These are phyloP conservation scores for Drechslerella stenobrocha DNA, from an alignment of 2,329 filamentous ascomycete species.

Conservation along the genomic window DNA sequence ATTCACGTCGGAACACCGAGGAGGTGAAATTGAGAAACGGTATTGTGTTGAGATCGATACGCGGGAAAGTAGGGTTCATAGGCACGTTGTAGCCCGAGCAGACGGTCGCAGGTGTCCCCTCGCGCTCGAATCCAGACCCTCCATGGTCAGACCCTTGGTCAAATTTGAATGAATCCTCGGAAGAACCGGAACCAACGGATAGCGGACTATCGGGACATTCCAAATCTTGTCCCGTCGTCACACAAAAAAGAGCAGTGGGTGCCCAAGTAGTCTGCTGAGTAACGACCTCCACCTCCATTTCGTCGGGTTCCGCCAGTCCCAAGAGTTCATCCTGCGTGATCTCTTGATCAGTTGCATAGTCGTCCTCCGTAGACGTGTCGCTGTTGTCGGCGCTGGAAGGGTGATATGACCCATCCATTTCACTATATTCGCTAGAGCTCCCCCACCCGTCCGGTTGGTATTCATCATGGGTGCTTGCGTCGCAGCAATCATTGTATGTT, in stretches of 20 bases:
- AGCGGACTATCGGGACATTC: not conserved
- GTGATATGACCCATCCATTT: too few species aligned
- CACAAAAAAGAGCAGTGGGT: not conserved
- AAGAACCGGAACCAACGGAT: slow-evolving; percentile 2
- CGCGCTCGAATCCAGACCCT: not conserved
- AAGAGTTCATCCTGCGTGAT: not conserved
- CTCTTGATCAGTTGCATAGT: too few species aligned
- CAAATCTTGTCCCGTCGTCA: not conserved
- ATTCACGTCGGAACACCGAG: slow-evolving; percentile 2
- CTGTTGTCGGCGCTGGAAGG: too few species aligned
- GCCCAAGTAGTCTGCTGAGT: not conserved
- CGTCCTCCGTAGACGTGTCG: too few species aligned
- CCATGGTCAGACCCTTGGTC: not conserved
- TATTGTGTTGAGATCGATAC: not conserved
- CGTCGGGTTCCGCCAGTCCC: not conserved
- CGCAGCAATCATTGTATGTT: too few species aligned
- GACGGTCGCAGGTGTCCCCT: slow-evolving; percentile 1
- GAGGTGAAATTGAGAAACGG: not conserved
- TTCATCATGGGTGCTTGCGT: too few species aligned
- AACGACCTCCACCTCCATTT: not conserved
- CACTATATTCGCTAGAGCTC: too few species aligned
- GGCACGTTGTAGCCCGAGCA: not conserved
- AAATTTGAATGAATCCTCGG: not conserved
- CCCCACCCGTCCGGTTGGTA: too few species aligned
- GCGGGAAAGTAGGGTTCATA: slow-evolving; percentile 9